phyloP scores from a whole-genome alignment of 192 early-diverging fungal species.

The Radiomyces spectabilis region DNA sequence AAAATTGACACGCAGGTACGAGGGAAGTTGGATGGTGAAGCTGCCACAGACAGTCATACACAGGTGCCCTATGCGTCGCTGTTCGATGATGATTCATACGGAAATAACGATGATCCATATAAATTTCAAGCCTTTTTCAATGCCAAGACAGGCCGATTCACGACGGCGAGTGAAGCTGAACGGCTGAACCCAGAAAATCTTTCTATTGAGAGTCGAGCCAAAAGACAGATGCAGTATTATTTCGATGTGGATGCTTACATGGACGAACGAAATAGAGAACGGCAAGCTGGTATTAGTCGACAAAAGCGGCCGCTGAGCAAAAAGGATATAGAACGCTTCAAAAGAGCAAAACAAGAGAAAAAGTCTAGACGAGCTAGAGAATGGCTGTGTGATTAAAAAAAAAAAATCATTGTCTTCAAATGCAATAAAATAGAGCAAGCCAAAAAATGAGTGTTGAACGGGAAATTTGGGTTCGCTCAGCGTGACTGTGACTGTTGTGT shows the following conservation, averaged over 20 bases:
- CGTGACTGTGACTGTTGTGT: too few species aligned
- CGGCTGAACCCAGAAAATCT: conserved; percentile 27
- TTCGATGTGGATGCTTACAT: conserved; percentile 36
- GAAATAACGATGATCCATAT: conserved; percentile 17
- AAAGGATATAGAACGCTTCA: too few species aligned
- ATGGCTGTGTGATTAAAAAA: too few species aligned
- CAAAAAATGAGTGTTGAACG: too few species aligned
- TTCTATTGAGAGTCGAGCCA: conserved; percentile 25
- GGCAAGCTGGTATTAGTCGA: too few species aligned
- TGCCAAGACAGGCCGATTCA: conserved; percentile 29
- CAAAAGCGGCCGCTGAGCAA: too few species aligned
- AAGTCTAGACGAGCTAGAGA: too few species aligned
- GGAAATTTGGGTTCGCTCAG: too few species aligned
- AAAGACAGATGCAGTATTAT: conserved; percentile 29
- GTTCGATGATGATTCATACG: neutral
- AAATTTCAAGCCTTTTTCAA: conserved; percentile 28
- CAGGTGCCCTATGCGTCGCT: neutral
- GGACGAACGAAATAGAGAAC: too few species aligned
- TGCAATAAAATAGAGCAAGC: too few species aligned
- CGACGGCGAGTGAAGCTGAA: conserved; percentile 10
- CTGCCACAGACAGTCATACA: neutral
- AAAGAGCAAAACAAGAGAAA: too few species aligned
- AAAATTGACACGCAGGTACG: conserved; percentile 34
- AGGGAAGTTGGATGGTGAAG: conserved; percentile 19
- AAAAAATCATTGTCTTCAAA: too few species aligned